Base-by-base conservation (phyloP, 208 protist species). In the Leishmania turanica region DNA sequence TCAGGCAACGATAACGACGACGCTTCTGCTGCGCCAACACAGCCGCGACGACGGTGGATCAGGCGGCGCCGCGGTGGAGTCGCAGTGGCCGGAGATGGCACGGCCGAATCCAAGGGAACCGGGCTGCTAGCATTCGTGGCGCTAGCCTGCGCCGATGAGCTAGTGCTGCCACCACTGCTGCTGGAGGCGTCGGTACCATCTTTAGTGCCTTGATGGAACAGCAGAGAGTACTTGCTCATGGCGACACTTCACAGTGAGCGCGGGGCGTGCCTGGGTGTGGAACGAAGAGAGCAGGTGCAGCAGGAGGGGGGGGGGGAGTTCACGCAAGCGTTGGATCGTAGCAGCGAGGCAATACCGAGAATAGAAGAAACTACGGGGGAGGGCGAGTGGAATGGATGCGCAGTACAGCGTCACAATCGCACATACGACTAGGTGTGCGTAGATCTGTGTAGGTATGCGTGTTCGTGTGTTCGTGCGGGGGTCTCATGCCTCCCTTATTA, bases 161-260 rank as follows among this genome's bases (percentile, higher is more conserved):
- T 54, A 42, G 34, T 68, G 65, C 24, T 40, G 21, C 27, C 65
- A 42, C 24, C 40, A 58, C 66, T 34, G 54, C 74, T 58, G 21
- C 34, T 37, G 31, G 49, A 15, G 49, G 71, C 34, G 27, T 75
- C 49, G 31, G 49, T 49, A 62, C 51, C 71, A 60, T 37, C 51
- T n/a, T n/a, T 27, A 1, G 42, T 71, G 21, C 73, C n/a, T 42
- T 73, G 66, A 37, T 81, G 56, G 47, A 93, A 84, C 34, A 93
- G 47, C 70, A 81, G 69, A n/a, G 82, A 78, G 80, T 93, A 93
- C 83, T 93, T 93, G 60, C 87, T 89, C 70, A 85, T 84, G 80
- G 75, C 82, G 11, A 40, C 15, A 7, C 37, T 17, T 40, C 3
- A 5, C 56, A 70, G 68, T 42, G 40, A n/a, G 42, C 53, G 42